A percentile compares a stretch with the other conserved stretches of the same genome.
Conservation (phyloP, 306 rosid genomes). For the Malus domestica region ASM211411v1 NC_041800.1:30097733-30098232, state of each 20-base stretch:
- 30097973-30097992: no score
- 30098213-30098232: not conserved
- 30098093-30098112: not conserved
- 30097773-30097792: not conserved
- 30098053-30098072: not conserved
- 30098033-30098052: no score
- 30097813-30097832: not conserved
- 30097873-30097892: not conserved
- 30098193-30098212: not conserved
- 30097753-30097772: not conserved
- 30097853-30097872: not conserved
- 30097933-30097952: no score
- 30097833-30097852: conserved; percentile 30
- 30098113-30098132: no score
- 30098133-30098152: no score
- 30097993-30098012: no score
- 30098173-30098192: not conserved
- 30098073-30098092: no score
- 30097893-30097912: not conserved
- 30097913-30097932: not conserved
- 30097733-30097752: conserved; percentile 29
- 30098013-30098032: not conserved
- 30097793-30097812: not conserved
- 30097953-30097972: not conserved
- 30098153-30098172: not conserved